Evolutionary conservation across 805 yeast species (phyloP).

Genomic region (Lachancea meyersii): DNA sequence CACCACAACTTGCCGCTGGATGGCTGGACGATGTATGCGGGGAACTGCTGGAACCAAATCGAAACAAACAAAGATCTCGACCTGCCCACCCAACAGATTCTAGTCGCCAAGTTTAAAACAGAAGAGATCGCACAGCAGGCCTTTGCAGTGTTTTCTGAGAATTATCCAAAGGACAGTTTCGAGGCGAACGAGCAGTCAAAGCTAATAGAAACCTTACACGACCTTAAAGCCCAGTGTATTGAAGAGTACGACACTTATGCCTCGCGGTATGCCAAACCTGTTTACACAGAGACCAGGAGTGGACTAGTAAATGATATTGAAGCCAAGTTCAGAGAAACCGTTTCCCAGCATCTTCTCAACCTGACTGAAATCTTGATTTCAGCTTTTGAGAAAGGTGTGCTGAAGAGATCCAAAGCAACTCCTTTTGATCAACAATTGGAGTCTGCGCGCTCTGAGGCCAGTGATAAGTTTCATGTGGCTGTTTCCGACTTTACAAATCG

Average conservation of each 20-base stretch:
- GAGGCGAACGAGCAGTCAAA: conserved; percentile 21
- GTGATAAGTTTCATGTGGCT: conserved; percentile 14
- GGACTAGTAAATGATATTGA: conserved; percentile 47
- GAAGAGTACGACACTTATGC: conserved; percentile 63
- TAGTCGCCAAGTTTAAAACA: conserved; percentile 91
- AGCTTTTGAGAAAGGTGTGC: conserved; percentile 26
- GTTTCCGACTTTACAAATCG: conserved; percentile 15
- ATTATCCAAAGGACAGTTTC: conserved; percentile 31
- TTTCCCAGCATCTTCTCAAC: conserved; percentile 37
- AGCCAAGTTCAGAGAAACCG: conserved; percentile 39
- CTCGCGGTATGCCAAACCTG: conserved; percentile 60
- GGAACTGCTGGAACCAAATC: conserved; percentile 90
- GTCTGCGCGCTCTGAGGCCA: conserved; percentile 26
- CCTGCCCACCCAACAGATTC: conserved; percentile 90
- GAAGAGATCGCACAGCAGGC: conserved; percentile 71
- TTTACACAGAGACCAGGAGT: conserved; percentile 57
- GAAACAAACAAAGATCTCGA: conserved; percentile 90
- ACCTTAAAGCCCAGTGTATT: conserved; percentile 43
- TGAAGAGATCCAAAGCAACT: conserved; percentile 26
- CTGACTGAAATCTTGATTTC: conserved; percentile 34
- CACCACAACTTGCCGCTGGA: conserved; percentile 87
- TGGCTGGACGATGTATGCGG: conserved; percentile 92
- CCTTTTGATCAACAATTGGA: conserved; percentile 32
- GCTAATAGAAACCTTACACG: conserved; percentile 40
- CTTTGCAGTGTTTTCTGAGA: conserved; percentile 39